Conservation (phyloP, 306 rosid species). For the Cyclanthera cordifolia region DNA sequence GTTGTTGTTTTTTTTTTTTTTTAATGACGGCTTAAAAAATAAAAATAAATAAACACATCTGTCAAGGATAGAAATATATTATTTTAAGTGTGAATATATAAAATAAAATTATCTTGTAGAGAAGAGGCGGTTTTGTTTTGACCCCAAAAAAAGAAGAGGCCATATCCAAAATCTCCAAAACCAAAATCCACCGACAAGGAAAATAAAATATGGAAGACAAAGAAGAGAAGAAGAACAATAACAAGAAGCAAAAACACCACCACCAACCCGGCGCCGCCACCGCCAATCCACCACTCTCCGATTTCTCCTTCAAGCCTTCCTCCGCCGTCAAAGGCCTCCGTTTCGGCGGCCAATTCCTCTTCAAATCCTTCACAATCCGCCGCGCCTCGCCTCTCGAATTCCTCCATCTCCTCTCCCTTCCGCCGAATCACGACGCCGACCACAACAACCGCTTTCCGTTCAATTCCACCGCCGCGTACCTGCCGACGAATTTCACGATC, state of each 20-base stretch:
- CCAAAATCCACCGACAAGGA: background rate
- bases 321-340: conserved; percentile 87
- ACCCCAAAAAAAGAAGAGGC: background rate
- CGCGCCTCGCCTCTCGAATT: conserved; percentile 62
- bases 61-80: background rate
- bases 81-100: background rate
- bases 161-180: background rate
- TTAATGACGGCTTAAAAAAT: too few relatives aligned
- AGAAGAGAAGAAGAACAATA: conserved; percentile 37
- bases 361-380: conserved; percentile 80
- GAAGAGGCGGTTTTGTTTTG: background rate
- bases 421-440: conserved; percentile 24
- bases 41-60: background rate
- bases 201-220: conserved; percentile 30
- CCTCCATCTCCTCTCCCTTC: conserved; percentile 58
- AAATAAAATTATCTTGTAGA: background rate
- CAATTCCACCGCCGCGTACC: conserved; percentile 62
- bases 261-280: conserved; percentile 59
- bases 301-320: conserved; percentile 76
- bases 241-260: conserved; percentile 82
- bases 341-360: conserved; percentile 85
- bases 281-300: conserved; percentile 39
- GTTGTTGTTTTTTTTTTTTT: too few relatives aligned
- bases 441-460: conserved; percentile 24
- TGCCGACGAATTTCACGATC: conserved; percentile 92